phyloP scores from a whole-genome alignment of 495 filamentous ascomycete species.

The Hypoxylon fuscum region DNA sequence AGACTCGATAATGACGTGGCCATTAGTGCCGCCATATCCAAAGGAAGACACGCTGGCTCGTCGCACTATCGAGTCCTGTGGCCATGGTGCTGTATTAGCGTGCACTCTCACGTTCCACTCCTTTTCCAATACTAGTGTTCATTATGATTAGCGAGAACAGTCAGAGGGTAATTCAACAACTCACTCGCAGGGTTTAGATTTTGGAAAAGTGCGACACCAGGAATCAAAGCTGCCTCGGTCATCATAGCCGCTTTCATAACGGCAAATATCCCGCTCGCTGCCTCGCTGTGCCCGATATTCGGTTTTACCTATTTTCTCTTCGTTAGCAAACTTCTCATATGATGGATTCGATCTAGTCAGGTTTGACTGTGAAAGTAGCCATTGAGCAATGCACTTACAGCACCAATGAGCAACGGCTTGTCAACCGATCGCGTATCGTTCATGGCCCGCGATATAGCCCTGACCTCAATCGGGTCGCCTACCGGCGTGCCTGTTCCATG shows the following conservation, averaged over 20 bases:
- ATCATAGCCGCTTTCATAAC: conserved; percentile 66
- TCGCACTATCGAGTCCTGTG: conserved; percentile 37
- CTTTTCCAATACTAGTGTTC: conserved; percentile 47
- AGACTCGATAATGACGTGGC: conserved; percentile 56
- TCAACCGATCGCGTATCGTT: conserved; percentile 38
- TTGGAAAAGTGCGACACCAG: conserved; percentile 58
- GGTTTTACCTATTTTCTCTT: conserved; percentile 48
- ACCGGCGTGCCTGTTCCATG: conserved; percentile 57
- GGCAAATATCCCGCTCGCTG: conserved; percentile 55
- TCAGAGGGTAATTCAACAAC: not conserved
- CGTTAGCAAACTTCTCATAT: not conserved
- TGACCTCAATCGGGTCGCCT: conserved; percentile 61
- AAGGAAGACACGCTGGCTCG: conserved; percentile 50
- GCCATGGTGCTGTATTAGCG: conserved; percentile 43
- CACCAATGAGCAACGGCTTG: conserved; percentile 59
- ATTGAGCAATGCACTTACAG: conserved; percentile 63
- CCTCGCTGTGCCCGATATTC: conserved; percentile 56
- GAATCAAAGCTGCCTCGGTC: conserved; percentile 60
- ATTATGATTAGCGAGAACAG: not conserved
- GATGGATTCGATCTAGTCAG: not conserved
- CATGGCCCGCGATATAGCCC: conserved; percentile 53
- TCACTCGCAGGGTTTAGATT: conserved; percentile 58
- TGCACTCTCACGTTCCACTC: conserved; percentile 56
- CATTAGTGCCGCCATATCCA: conserved; percentile 61
- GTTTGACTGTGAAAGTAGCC: conserved; percentile 46